phyloP scores from a whole-genome alignment of 495 filamentous ascomycete species.

The Penicillium malachiteum region DNA sequence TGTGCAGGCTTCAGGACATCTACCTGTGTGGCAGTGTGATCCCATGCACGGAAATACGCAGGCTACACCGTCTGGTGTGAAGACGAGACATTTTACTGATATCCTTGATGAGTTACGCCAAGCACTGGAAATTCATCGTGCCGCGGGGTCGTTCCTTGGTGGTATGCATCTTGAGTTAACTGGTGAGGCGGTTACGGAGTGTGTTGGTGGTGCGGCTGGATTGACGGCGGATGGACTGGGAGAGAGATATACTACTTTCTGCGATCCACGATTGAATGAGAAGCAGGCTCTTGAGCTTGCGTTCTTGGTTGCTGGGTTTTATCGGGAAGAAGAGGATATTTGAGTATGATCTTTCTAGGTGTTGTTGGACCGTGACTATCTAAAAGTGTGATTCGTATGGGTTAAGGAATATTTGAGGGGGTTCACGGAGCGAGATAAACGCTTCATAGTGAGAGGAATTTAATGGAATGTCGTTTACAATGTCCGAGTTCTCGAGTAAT shows the following conservation, averaged over 20 bases:
- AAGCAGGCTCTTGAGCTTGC: conserved; percentile 95
- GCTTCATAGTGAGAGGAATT: no score
- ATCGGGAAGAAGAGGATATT: conserved; percentile 41
- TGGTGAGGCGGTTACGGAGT: conserved; percentile 95
- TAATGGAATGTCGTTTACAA: no score
- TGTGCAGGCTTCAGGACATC: conserved; percentile 69
- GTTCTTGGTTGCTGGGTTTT: conserved; percentile 88
- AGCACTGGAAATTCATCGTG: conserved; percentile 78
- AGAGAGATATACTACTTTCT: conserved; percentile 90
- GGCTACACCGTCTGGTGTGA: conserved; percentile 67
- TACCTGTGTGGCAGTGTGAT: conserved; percentile 96
- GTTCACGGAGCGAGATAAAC: no score
- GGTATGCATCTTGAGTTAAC: conserved; percentile 95
- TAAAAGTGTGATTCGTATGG: no score
- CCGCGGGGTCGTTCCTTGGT: conserved; percentile 79
- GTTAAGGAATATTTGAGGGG: no score
- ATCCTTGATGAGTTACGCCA: conserved; percentile 82
- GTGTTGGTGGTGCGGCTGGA: conserved; percentile 84
- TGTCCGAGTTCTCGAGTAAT: no score
- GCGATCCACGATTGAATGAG: conserved; percentile 93
- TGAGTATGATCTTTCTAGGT: no score
- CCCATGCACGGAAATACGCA: conserved; percentile 87
- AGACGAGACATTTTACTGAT: conserved; percentile 83
- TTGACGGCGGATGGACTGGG: conserved; percentile 83
- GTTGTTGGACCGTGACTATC: no score